Evolutionary conservation across 2,329 filamentous ascomycete species (phyloP).

Genomic region (Penicillium sp.): DNA sequence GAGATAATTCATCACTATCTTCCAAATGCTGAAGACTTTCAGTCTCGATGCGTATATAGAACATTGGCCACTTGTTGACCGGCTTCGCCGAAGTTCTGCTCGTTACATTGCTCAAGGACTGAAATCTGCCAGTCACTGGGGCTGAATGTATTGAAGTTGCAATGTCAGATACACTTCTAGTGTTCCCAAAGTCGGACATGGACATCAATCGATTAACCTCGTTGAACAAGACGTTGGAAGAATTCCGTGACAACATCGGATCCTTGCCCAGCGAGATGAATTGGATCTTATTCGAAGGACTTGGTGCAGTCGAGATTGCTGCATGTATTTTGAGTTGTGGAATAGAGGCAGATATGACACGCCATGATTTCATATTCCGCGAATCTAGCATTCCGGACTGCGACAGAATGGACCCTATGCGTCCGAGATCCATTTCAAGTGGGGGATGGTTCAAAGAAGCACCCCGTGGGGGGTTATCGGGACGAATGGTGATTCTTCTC

Average conservation of each 20-base stretch:
- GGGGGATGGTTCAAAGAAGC: background rate
- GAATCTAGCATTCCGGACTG: constrained; percentile 70
- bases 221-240: constrained; percentile 72
- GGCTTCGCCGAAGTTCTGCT: constrained; percentile 64
- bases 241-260: constrained; percentile 64
- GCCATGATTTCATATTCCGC: constrained; percentile 65
- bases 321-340: constrained; percentile 68
- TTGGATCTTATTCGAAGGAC: constrained; percentile 74
- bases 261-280: constrained; percentile 80
- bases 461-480: background rate
- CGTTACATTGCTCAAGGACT: constrained; percentile 51
- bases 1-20: constrained; percentile 47
- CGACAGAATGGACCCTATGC: constrained; percentile 62
- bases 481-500: constrained; percentile 44
- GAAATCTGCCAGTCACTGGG: constrained; percentile 34
- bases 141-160: constrained; percentile 19
- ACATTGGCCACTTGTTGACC: constrained; percentile 87
- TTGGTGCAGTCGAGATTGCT: constrained; percentile 72
- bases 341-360: constrained; percentile 71
- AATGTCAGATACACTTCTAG: constrained; percentile 52
- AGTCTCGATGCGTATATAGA: constrained; percentile 72
- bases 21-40: constrained; percentile 48
- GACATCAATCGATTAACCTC: constrained; percentile 79
- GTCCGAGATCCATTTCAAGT: constrained; percentile 33
- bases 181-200: constrained; percentile 75